Evolutionary conservation across 495 filamentous ascomycete species (phyloP).

Genomic region (Massariosphaeria phaeospora): DNA sequence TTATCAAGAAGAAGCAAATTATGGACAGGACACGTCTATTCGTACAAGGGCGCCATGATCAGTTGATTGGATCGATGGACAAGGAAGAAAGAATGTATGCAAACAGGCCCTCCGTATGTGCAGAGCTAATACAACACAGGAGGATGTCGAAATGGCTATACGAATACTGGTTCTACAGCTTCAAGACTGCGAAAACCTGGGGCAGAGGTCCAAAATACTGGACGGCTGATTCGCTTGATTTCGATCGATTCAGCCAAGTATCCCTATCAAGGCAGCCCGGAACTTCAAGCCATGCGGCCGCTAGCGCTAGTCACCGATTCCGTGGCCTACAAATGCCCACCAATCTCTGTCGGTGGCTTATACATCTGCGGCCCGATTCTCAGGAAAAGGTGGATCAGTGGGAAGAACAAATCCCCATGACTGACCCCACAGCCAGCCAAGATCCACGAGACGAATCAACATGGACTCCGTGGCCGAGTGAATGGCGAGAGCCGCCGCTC

Average conservation of each 20-base stretch:
- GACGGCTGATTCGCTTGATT: slow-evolving; percentile 34
- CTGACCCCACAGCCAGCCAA: not conserved
- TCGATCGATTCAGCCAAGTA: slow-evolving; percentile 9
- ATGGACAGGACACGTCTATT: slow-evolving; percentile 39
- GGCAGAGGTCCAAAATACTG: slow-evolving; percentile 41
- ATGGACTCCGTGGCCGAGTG: slow-evolving; percentile 34
- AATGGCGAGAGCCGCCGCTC: slow-evolving; percentile 4
- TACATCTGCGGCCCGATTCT: slow-evolving; percentile 21
- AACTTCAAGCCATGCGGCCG: not conserved
- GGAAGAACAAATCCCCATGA: not conserved
- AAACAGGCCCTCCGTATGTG: too few relatives aligned
- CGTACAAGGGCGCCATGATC: slow-evolving; percentile 34
- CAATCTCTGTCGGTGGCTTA: slow-evolving; percentile 37
- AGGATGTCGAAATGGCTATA: slow-evolving; percentile 39
- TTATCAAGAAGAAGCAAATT: slow-evolving; percentile 33
- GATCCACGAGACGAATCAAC: slow-evolving; percentile 33
- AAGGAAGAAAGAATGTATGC: slow-evolving; percentile 33
- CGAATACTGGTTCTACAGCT: slow-evolving; percentile 45
- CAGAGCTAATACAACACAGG: slow-evolving; percentile 10
- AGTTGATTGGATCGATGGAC: slow-evolving; percentile 34
- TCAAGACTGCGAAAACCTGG: slow-evolving; percentile 45
- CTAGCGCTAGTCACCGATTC: not conserved
- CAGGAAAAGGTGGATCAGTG: not conserved
- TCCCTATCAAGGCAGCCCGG: not conserved
- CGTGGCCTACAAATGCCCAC: slow-evolving; percentile 14